Percentiles rank a stretch among this genome's conserved stretches.
phyloP scores from a whole-genome alignment of 2,329 filamentous ascomycete genomes.

The Knufia fluminis region DNA sequence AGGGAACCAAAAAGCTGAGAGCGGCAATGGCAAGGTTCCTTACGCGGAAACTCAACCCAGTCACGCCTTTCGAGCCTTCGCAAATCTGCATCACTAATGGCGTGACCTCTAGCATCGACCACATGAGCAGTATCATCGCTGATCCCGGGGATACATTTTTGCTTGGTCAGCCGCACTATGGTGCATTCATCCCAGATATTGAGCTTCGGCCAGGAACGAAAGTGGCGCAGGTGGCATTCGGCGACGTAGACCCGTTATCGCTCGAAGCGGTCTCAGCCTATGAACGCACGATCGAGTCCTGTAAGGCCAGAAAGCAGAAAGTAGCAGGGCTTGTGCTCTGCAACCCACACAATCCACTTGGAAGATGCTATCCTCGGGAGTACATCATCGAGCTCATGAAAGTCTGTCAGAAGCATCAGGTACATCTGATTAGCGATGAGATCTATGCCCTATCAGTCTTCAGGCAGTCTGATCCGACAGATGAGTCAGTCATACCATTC shows the following conservation, averaged over 20 bases:
- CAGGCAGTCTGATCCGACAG: constrained; percentile 30
- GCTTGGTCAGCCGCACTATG: constrained; percentile 35
- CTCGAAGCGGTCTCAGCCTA: constrained; percentile 36
- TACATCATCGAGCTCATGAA: constrained; percentile 37
- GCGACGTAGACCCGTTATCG: constrained; percentile 36
- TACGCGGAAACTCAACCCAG: constrained; percentile 26
- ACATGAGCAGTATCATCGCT: constrained; percentile 27
- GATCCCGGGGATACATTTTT: constrained; percentile 30
- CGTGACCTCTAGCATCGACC: constrained; percentile 29
- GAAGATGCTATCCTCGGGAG: constrained; percentile 38
- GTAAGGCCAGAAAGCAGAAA: constrained; percentile 30
- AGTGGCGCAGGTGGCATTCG: constrained; percentile 39
- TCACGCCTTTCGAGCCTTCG: constrained; percentile 21
- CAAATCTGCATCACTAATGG: constrained; percentile 30
- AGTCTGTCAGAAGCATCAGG: constrained; percentile 40
- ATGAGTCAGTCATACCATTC: constrained; percentile 29
- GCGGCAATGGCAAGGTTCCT: constrained; percentile 28
- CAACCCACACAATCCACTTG: constrained; percentile 45
- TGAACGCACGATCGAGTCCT: constrained; percentile 34
- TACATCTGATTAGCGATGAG: constrained; percentile 51
- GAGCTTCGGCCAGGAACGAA: constrained; percentile 33
- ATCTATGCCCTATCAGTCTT: constrained; percentile 50
- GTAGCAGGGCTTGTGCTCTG: constrained; percentile 44
- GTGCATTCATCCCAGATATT: constrained; percentile 41
- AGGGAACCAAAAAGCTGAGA: constrained; percentile 23